Percentiles rank a stretch among this genome's conserved stretches.
Conservation (phyloP, 192 early-diverging fungal species). For the Umbelopsis isabellina region DNA sequence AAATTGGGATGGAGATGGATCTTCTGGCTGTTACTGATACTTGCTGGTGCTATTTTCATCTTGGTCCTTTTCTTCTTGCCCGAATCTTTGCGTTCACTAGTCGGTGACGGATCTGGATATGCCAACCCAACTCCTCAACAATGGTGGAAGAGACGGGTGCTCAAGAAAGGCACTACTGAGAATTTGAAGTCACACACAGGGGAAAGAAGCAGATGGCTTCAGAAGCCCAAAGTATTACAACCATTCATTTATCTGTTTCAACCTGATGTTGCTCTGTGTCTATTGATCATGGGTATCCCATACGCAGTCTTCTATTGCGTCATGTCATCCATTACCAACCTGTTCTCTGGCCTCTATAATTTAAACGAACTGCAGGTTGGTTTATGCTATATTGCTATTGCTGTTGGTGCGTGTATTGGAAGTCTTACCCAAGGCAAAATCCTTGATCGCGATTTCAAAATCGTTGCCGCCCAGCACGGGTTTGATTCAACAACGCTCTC, state of each 20-base stretch:
- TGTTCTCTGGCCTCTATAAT: conserved; percentile 37
- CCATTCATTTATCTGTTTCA: conserved; percentile 37
- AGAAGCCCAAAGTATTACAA: conserved; percentile 29
- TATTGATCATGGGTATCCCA: conserved; percentile 39
- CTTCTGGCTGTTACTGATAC: not conserved
- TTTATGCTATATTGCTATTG: conserved; percentile 46
- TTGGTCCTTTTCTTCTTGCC: conserved; percentile 46
- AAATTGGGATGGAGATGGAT: conserved; percentile 22
- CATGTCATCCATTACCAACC: conserved; percentile 41
- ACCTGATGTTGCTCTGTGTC: conserved; percentile 31
- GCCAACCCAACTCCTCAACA: conserved; percentile 37
- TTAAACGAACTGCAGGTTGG: conserved; percentile 44
- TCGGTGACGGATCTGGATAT: conserved; percentile 45
- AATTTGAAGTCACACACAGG: not conserved
- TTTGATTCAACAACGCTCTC: conserved; percentile 3
- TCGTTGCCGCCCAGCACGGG: conserved; percentile 12
- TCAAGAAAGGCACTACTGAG: not conserved
- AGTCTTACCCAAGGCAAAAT: conserved; percentile 40
- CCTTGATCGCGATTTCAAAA: conserved; percentile 26
- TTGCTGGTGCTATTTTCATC: conserved; percentile 10
- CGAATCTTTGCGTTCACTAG: conserved; percentile 46
- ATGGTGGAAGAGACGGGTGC: conserved; percentile 14
- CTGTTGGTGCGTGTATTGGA: conserved; percentile 44
- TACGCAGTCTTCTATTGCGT: conserved; percentile 45
- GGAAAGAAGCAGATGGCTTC: conserved; percentile 38